These are phyloP conservation scores for Celoporthe dispersa DNA, from an alignment of 2,329 filamentous ascomycete genomes.

Conservation along the genomic window DNA sequence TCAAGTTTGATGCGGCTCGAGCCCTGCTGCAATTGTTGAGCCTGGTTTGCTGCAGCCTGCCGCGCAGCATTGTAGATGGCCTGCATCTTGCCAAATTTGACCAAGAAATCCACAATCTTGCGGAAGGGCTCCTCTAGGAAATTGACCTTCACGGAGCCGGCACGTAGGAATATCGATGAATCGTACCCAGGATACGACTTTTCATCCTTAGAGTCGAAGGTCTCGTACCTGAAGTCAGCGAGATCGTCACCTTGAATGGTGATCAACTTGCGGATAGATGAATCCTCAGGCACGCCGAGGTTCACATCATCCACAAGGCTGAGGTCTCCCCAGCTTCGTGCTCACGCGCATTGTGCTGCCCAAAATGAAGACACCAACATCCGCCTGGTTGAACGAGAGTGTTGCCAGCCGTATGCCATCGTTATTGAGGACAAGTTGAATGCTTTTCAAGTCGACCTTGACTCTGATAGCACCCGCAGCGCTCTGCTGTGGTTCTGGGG, in stretches of 20 bases:
- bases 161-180: conserved; percentile 85
- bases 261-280: conserved; percentile 81
- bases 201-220: conserved; percentile 74
- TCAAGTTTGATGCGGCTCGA: conserved; percentile 93
- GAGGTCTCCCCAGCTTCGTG: conserved; percentile 83
- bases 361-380: conserved; percentile 86
- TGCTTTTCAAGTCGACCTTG: conserved; percentile 91
- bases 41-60: conserved; percentile 91
- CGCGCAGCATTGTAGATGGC: conserved; percentile 97
- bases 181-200: conserved; percentile 91
- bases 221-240: conserved; percentile 97
- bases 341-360: conserved; percentile 87
- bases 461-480: conserved; percentile 81
- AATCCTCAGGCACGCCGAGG: conserved; percentile 80
- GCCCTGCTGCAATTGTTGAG: conserved; percentile 89
- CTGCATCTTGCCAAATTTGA: conserved; percentile 99
- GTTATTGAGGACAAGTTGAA: conserved; percentile 93
- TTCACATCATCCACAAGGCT: conserved; percentile 94
- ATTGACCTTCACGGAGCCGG: conserved; percentile 94
- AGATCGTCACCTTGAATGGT: conserved; percentile 95
- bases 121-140: conserved; percentile 97
- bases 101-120: conserved; percentile 96
- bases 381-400: conserved; percentile 87
- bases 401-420: conserved; percentile 95
- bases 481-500: conserved; percentile 41